Percentiles rank a stretch among this genome's conserved stretches.
Evolutionary conservation across 352 stramenopile species (phyloP).

Genomic region (Globisporangium paroecandrum): DNA sequence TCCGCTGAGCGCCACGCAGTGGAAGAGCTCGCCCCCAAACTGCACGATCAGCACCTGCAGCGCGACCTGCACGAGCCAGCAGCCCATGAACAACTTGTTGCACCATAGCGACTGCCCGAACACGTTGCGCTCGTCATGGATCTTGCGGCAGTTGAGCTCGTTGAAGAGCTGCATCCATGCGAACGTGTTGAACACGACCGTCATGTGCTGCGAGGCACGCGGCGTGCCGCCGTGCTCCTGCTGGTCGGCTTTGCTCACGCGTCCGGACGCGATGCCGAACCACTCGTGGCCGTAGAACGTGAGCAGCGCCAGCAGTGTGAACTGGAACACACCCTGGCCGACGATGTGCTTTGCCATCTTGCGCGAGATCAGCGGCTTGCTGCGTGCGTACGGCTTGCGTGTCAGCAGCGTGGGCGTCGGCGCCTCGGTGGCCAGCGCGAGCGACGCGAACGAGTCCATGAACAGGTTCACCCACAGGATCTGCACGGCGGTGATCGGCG

Average conservation of each 20-base stretch:
- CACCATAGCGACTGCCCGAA: not conserved
- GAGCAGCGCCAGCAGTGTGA: constrained; percentile 66
- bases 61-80: constrained; percentile 74
- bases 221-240: constrained; percentile 1
- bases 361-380: constrained; percentile 74
- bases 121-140: constrained; percentile 52
- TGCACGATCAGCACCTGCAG: constrained; percentile 90
- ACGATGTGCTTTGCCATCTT: constrained; percentile 89
- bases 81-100: constrained; percentile 65
- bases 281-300: constrained; percentile 43
- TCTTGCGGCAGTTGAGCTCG: constrained; percentile 80
- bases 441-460: constrained; percentile 90
- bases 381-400: constrained; percentile 65
- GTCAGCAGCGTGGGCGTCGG: constrained; percentile 70
- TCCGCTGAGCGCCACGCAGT: constrained; percentile 14
- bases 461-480: constrained; percentile 94
- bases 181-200: constrained; percentile 97
- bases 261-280: constrained; percentile 17
- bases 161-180: constrained; percentile 96
- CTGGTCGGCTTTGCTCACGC: constrained; percentile 1
- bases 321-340: constrained; percentile 76
- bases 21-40: constrained; percentile 58
- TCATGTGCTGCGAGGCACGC: constrained; percentile 84
- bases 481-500: constrained; percentile 86
- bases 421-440: constrained; percentile 88